Evolutionary conservation across 345 rosid genomes (phyloP), one percentile per base, ranked within the genome.

Genomic region (Bruguiera sexangula): DNA sequence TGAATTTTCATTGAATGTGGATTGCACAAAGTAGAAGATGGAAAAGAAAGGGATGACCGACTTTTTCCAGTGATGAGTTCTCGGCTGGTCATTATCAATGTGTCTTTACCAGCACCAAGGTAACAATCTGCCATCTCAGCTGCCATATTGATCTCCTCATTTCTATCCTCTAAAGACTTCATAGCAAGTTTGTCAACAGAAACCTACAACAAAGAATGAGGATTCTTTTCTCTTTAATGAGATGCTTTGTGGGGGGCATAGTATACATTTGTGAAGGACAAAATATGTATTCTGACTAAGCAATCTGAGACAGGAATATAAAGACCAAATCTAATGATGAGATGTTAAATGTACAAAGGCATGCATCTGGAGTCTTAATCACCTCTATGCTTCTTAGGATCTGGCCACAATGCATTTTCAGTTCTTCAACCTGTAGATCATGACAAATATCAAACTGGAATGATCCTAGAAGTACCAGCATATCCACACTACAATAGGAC

Each of bases 1-100:
- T 43, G 18, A 43, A 13, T 43, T 43, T 11, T 43, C 50, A 43
- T 13, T 43, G 19, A 43, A 43, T 15, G 18, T 43, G 18, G 19
- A 43, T 43, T 43, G 50, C 19, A 13, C 50, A 13, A 43, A 11
- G 50, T 43, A 43, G 50, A 43, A 43, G 50, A 11, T 11, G 18
- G 50, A 43, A 43, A 43, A 13, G 50, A 69, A 52, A 69, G 37
- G 61, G 43, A 34, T 59, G 58, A 79, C 88, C 30, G 63, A 94
- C 98, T 76, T 85, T 88, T 91, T 60, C 98, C 97, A 5, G 85
- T 87, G 82, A 94, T 80, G 71, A 94, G 98, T 75, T 85, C 82
- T 69, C 98, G 92, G 70, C 98, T 91, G 69, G 96, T 91, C 96
- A 94, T 87, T 71, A 94, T 80, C 32, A 94, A 83, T 58, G 98